Percentiles rank a stretch among this genome's conserved stretches.
Conservation (phyloP, 1,284 basidiomycete genomes). For the Agroathelia rolfsii region DNA sequence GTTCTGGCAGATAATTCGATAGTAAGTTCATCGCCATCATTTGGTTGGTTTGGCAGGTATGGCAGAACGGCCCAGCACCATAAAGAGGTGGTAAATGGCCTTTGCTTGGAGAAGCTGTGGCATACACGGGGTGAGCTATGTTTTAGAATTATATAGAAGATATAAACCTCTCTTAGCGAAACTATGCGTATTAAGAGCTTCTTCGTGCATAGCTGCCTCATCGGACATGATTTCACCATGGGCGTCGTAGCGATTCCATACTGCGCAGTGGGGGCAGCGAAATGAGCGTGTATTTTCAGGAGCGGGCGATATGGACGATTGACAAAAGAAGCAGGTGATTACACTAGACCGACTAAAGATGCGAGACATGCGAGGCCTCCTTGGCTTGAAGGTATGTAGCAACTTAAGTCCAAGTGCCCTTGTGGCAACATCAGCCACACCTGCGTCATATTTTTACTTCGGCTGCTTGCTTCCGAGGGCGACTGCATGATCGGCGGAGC, state of each 20-base stretch:
- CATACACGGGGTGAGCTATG: conserved; percentile 7
- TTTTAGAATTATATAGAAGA: not conserved
- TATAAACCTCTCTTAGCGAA: conserved; percentile 68
- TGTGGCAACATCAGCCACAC: not conserved
- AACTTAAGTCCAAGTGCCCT: not conserved
- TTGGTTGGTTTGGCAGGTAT: conserved; percentile 84
- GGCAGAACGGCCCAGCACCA: conserved; percentile 63
- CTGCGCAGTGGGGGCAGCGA: conserved; percentile 55
- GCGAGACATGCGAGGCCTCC: conserved; percentile 15
- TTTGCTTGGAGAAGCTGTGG: conserved; percentile 57
- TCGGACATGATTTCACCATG: conserved; percentile 71
- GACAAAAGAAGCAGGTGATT: conserved; percentile 61
- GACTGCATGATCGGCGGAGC: too few relatives aligned
- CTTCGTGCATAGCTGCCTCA: conserved; percentile 81
- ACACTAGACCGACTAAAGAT: conserved; percentile 27
- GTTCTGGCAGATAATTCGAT: conserved; percentile 76
- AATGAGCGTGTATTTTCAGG: conserved; percentile 46
- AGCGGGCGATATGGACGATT: conserved; percentile 29
- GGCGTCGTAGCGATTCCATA: conserved; percentile 63
- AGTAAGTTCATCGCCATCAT: conserved; percentile 77
- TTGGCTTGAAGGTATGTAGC: conserved; percentile 1
- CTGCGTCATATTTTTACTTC: too few relatives aligned
- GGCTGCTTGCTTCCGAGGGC: too few relatives aligned
- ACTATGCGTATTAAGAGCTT: conserved; percentile 55
- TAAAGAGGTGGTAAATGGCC: conserved; percentile 55